phyloP scores from a whole-genome alignment of 805 yeast genomes.

The Wickerhamiella domercqiae region DNA sequence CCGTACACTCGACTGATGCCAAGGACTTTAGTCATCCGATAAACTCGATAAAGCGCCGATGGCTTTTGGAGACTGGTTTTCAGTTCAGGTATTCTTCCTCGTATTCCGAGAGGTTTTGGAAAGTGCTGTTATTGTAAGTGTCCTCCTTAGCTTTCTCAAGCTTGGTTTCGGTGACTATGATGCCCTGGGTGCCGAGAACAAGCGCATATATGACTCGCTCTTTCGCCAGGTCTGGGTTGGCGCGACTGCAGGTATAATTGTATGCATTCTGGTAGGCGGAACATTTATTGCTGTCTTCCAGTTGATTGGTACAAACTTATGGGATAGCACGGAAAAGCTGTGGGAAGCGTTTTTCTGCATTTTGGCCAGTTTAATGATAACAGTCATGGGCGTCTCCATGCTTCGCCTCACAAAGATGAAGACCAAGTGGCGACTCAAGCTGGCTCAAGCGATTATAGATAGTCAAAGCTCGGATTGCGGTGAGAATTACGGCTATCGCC shows the following conservation, averaged over 20 bases:
- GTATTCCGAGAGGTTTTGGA: slow-evolving; percentile 82
- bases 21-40: too few species aligned
- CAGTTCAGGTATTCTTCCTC: slow-evolving; percentile 68
- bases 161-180: slow-evolving; percentile 48
- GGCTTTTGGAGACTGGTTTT: slow-evolving; percentile 29
- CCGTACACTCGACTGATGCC: too few species aligned
- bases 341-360: slow-evolving; percentile 82
- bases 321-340: slow-evolving; percentile 76
- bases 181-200: slow-evolving; percentile 8
- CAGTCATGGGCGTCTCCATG: slow-evolving; percentile 75
- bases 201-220: slow-evolving; percentile 28
- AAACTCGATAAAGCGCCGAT: background rate
- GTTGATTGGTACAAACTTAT: slow-evolving; percentile 62
- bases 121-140: slow-evolving; percentile 77
- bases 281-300: slow-evolving; percentile 57
- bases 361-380: slow-evolving; percentile 61
- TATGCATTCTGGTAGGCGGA: slow-evolving; percentile 62
- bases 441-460: slow-evolving; percentile 25
- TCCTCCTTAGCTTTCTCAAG: slow-evolving; percentile 68
- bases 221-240: slow-evolving; percentile 71
- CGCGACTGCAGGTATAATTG: slow-evolving; percentile 49
- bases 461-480: too few species aligned
- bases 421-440: slow-evolving; percentile 60
- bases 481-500: too few species aligned
- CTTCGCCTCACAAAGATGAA: slow-evolving; percentile 67